Evolutionary conservation across 2,329 filamentous ascomycete species (phyloP), one percentile per base, ranked within the genome.

Genomic region (Davidsoniella australis): DNA sequence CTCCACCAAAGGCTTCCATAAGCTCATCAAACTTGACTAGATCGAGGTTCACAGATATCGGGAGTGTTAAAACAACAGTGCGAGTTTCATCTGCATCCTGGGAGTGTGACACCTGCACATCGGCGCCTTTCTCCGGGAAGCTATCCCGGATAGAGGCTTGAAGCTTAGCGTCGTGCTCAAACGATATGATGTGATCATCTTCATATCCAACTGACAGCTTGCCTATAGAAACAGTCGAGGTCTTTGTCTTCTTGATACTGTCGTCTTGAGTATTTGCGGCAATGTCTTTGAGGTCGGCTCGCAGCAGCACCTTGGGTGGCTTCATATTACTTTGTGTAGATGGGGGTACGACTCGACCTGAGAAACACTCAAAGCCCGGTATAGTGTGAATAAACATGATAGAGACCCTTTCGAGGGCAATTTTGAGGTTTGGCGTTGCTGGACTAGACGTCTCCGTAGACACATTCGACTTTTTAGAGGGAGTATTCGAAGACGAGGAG

Each of bases 1-100:
- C 68, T 0, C 91, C 91, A 36, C 91, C 91, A 63, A 95, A 88
- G 71, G 85, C 86, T 50, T 78, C 77, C 53, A 96, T 78, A 0
- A 85, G 85, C 57, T 94, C 87, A 57, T 96, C 91, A 18, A 96
- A 66, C 49, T 76, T 75, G 55, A 82, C 80, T 14, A 95, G 66
- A 59, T 96, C 85, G 39, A 96, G 64, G 50, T 79, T 75, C 8
- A 94, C 62, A 52, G 80, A 76, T 1, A 95, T 63, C 5, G 88
- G 86, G 8, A 93, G 69, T 0, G 87, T 93, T 47, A 78, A 75
- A 12, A 94, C 61, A 29, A 83, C 77, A 14, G 83, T 72, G 50
- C 67, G 67, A 33, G 65, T 70, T 4, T 62, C 63, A 1, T 67
- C 64, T 1, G 62, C 54, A 2, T 67, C 63, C 55, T 72, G 69